Conservation (phyloP, 345 rosid species). For the Aquilaria sinensis region DNA sequence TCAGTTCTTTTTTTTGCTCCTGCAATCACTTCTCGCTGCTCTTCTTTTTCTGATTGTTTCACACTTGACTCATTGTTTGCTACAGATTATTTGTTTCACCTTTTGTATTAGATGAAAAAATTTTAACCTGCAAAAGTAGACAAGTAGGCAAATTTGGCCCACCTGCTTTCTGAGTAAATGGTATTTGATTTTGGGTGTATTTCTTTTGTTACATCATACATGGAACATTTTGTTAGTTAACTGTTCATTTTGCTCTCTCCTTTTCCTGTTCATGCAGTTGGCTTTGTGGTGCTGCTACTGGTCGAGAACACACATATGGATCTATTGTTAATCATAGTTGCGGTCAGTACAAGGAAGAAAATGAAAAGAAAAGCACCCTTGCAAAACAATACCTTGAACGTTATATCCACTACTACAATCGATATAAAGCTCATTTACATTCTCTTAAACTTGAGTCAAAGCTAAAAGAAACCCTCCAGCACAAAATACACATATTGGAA, state of each 20-base stretch:
- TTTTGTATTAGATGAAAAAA: too few species aligned
- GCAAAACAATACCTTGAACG: slow-evolving; percentile 39
- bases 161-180: too few species aligned
- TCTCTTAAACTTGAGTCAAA: slow-evolving; percentile 45
- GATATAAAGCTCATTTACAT: slow-evolving; percentile 52
- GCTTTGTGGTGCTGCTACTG: slow-evolving; percentile 65
- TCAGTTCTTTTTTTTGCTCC: slow-evolving; percentile 6
- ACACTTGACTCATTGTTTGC: too few species aligned
- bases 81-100: too few species aligned
- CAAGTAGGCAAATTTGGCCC: too few species aligned
- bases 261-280: slow-evolving; percentile 39
- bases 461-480: slow-evolving; percentile 27
- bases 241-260: neutral
- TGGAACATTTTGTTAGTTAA: too few species aligned
- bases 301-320: slow-evolving; percentile 33
- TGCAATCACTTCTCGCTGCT: neutral
- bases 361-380: slow-evolving; percentile 23
- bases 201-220: too few species aligned
- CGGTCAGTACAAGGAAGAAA: slow-evolving; percentile 44
- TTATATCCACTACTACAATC: slow-evolving; percentile 45
- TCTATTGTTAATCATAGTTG: slow-evolving; percentile 42
- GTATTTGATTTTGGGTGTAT: too few species aligned
- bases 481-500: slow-evolving; percentile 29
- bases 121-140: too few species aligned
- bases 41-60: neutral